phyloP scores from a whole-genome alignment of 495 filamentous ascomycete genomes.

The Lophiotrema nucula region DNA sequence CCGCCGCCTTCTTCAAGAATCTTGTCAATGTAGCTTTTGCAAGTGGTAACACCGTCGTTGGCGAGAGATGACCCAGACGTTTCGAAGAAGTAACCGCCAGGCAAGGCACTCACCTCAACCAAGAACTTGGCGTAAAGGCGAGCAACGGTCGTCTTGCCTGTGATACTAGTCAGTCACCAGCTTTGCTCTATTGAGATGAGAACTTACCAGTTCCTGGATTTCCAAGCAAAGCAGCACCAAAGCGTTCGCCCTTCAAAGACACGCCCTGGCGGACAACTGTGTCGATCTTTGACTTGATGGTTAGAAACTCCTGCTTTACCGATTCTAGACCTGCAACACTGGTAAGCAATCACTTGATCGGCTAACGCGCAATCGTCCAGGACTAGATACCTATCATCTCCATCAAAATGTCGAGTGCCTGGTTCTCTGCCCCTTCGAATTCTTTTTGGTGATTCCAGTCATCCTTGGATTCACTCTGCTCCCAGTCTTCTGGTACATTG shows the following conservation, averaged over 20 bases:
- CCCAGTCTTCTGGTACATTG: slow-evolving; percentile 5
- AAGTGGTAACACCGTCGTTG: slow-evolving; percentile 57
- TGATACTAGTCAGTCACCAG: background rate
- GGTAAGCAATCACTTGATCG: no score
- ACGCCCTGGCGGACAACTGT: slow-evolving; percentile 55
- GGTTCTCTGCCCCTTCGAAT: slow-evolving; percentile 49
- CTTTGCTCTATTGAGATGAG: slow-evolving; percentile 7
- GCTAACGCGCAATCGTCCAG: background rate
- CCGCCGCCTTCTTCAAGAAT: slow-evolving; percentile 61
- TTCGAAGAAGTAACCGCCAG: slow-evolving; percentile 56
- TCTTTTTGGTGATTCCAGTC: slow-evolving; percentile 64
- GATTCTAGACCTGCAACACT: slow-evolving; percentile 55
- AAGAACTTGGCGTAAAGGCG: slow-evolving; percentile 71
- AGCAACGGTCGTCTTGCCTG: slow-evolving; percentile 82
- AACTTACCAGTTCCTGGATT: slow-evolving; percentile 75
- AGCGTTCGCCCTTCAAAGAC: slow-evolving; percentile 58
- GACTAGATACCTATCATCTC: slow-evolving; percentile 54
- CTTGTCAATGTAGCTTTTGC: slow-evolving; percentile 59
- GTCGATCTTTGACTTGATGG: slow-evolving; percentile 68
- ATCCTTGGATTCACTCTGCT: slow-evolving; percentile 17
- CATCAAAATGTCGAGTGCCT: slow-evolving; percentile 64
- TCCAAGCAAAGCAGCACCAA: slow-evolving; percentile 64
- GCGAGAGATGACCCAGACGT: slow-evolving; percentile 69
- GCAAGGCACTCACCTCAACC: slow-evolving; percentile 54
- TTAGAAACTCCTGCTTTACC: slow-evolving; percentile 64